Evolutionary conservation across 345 rosid species (phyloP), one percentile per base, ranked within the genome.

Genomic region (Xanthoceras sorbifolium): DNA sequence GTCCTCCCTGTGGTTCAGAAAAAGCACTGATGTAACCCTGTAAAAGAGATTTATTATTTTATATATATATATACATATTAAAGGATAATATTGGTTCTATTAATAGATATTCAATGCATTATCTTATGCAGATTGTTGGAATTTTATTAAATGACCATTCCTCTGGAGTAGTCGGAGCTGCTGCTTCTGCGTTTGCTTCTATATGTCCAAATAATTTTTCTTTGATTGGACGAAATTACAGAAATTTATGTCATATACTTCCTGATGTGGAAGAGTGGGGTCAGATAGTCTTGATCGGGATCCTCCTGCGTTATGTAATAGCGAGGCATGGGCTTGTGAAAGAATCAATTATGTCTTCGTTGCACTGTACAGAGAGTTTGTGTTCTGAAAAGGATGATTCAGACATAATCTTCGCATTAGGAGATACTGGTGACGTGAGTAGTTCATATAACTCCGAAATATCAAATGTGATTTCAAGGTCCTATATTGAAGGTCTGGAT

Each of bases 231-330:
- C 90, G 80, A 83, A 91, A 82, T 72, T 96, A 90, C 79, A 87
- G 83, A 83, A 92, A 87, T 83, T 62, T 96, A 70, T 93, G 99
- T 74, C 91, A 93, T 84, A 86, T 92, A 82, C 97, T 96, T 80
- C 99, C 98, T 42, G 98, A 96, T 67, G 97, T 93, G 66, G 99
- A 96, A 86, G 99, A 93, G 76, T 96, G 99, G 99, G 99, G 99
- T 74, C 98, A 92, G 84, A 93, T 93, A 83, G 77, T 85, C 81
- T 87, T 93, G 71, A 96, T 87, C 66, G 88, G 89, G 70, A 92
- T 90, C 75, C 97, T 96, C 75, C 79, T 92, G 78, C 94, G 88
- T 61, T 93, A 90, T 76, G 89, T 85, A 46, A 86, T 91, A 73
- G 98, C 98, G 57, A 85, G 90, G 84, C 93, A 92, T 78, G 97